Evolutionary conservation across 2,329 filamentous ascomycete genomes (phyloP), one percentile per base, ranked within the genome.

Genomic region (Aspergillus glaucus): DNA sequence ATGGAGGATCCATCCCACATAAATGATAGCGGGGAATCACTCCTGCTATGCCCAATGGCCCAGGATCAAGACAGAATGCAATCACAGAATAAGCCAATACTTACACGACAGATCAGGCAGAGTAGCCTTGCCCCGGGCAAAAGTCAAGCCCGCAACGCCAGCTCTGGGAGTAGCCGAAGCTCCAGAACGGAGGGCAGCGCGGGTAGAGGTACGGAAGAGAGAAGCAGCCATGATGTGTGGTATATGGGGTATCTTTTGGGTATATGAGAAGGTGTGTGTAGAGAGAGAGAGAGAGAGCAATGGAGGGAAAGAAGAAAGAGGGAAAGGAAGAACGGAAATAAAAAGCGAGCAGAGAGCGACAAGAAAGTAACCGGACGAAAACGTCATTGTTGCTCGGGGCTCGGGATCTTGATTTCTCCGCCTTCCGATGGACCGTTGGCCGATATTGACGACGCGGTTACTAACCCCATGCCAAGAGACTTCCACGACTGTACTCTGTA

Each of bases 61-160:
- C 17, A 21, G 32, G 10, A 12, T 30, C 26, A 12, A 22, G 32
- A 37, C 17, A 9, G 32, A 40, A 22, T 4, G n/a, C 36, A 32
- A 15, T 30, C 26, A 34, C 28, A 30, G 17, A 46, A 17, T 10
- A 43, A 10, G 17, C 22, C 28, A 40, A n/a, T 30, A 67, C 80
- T 55, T 78, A 88, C 86, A 90, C 62, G 82, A 68, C 10, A 97
- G 84, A 65, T 96, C 91, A 55, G 93, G 93, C 39, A 98, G 86
- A 39, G 91, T 95, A 46, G 88, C 92, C 79, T 96, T 96, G 74
- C 82, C 84, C 63, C 90, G 85, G 60, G 85, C 79, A 64, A 94
- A 94, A 67, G 80, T 86, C 61, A 85, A 85, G 70, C 82, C 82
- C 57, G 85, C 82, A 64, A 87, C 75, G 51, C 79, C 76, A 55